Percentiles rank a stretch among this genome's conserved stretches.
Conservation (phyloP, 163 green algal species). For the Picocystis sp. region DNA sequence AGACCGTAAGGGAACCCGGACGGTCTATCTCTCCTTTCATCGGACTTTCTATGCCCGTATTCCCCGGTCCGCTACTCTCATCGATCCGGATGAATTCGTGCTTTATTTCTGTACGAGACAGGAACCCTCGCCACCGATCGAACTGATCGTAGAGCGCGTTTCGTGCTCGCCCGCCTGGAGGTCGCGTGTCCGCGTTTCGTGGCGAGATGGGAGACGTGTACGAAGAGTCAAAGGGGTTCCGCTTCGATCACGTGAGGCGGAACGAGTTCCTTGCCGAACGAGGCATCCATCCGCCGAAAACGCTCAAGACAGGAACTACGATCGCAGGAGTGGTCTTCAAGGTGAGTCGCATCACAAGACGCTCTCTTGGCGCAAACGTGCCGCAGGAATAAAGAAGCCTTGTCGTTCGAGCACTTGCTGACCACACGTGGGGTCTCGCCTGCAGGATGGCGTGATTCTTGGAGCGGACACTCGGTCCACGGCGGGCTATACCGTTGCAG, state of each 20-base stretch:
- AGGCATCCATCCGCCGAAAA: constrained; percentile 40
- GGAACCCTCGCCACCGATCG: too few relatives aligned
- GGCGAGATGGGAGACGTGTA: too few relatives aligned
- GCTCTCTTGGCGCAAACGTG: neutral
- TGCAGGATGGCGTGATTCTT: constrained; percentile 88
- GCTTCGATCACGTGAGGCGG: constrained; percentile 65
- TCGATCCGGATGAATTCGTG: too few relatives aligned
- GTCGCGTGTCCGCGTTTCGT: too few relatives aligned
- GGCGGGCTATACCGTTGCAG: constrained; percentile 77
- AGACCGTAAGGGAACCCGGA: too few relatives aligned
- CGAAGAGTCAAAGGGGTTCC: constrained; percentile 37
- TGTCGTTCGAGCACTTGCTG: neutral
- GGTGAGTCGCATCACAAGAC: constrained; percentile 18
- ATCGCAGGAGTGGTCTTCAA: constrained; percentile 86
- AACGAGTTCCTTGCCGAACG: constrained; percentile 58
- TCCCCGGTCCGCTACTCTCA: too few relatives aligned
- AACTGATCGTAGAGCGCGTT: too few relatives aligned
- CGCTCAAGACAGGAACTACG: constrained; percentile 86
- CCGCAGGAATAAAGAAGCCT: neutral
- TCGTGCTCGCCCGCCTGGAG: too few relatives aligned
- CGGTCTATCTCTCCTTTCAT: too few relatives aligned
- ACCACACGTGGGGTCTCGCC: neutral
- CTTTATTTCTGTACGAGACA: too few relatives aligned
- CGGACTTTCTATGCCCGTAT: too few relatives aligned
- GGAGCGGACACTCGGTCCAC: constrained; percentile 94